A percentile compares a stretch with the other conserved stretches of the same genome.
These are phyloP conservation scores for Handroanthus guayacan DNA, from an alignment of 257 asterid genomes.

Conservation along the genomic window DNA sequence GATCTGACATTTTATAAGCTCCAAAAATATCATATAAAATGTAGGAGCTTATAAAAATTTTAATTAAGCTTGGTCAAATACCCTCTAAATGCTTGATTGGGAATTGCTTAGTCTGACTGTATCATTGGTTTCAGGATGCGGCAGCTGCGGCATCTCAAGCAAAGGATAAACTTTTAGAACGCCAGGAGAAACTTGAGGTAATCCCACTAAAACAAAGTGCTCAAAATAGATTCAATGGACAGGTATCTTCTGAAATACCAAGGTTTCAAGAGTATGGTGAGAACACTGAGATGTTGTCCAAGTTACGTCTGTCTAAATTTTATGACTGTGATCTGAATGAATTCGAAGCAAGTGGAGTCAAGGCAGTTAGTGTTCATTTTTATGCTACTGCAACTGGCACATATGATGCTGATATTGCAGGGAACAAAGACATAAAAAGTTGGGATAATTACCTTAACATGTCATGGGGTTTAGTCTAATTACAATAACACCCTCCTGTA, in stretches of 20 bases:
- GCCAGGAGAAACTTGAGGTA: conserved; percentile 92
- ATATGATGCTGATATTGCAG: background rate
- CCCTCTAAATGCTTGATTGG: conserved; percentile 13
- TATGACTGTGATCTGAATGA: background rate
- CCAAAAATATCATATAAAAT: too few relatives aligned
- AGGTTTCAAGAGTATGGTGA: background rate
- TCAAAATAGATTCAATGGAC: background rate
- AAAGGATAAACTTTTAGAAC: conserved; percentile 85
- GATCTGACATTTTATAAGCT: too few relatives aligned
- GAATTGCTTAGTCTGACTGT: conserved; percentile 36
- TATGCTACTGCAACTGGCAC: background rate
- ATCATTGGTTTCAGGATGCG: conserved; percentile 64
- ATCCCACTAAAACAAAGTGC: conserved; percentile 24
- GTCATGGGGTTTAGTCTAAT: too few relatives aligned
- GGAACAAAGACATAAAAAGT: background rate
- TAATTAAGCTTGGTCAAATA: too few relatives aligned
- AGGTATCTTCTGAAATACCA: conserved; percentile 2
- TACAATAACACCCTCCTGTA: too few relatives aligned
- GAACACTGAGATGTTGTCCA: background rate
- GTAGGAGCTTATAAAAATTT: too few relatives aligned
- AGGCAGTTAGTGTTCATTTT: background rate
- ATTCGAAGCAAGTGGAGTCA: background rate
- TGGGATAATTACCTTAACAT: too few relatives aligned
- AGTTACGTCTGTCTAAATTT: background rate
- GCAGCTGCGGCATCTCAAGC: conserved; percentile 82